A percentile compares a stretch with the other conserved stretches of the same genome.
These are phyloP conservation scores for Sarcodon aspratus DNA, from an alignment of 768 basidiomycete species.

Conservation along the genomic window DNA sequence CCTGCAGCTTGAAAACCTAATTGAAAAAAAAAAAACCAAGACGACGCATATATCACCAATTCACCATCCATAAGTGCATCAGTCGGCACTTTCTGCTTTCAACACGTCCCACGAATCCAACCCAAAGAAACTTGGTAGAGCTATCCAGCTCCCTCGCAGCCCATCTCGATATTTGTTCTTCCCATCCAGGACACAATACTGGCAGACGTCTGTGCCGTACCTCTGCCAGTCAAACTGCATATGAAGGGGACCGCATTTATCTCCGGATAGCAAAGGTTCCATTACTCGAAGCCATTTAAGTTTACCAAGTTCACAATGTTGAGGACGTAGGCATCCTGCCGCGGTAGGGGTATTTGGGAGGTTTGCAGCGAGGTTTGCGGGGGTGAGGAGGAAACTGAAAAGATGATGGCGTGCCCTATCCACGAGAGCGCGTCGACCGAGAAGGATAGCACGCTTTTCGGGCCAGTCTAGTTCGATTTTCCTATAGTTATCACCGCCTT, in stretches of 20 bases:
- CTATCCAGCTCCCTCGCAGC: not conserved
- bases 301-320: not conserved
- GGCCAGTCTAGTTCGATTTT: not conserved
- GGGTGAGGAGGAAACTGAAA: not conserved
- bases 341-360: not conserved
- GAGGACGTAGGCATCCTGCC: not conserved
- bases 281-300: not conserved
- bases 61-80: not conserved
- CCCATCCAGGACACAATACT: not conserved
- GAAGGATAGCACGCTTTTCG: not conserved
- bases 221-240: not conserved
- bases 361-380: not conserved
- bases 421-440: not conserved
- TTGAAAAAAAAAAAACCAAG: not conserved
- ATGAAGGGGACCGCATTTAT: not conserved
- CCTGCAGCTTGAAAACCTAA: not conserved
- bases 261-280: not conserved
- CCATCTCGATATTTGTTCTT: not conserved
- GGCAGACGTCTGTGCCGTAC: not conserved
- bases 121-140: not conserved
- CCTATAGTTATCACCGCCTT: not conserved
- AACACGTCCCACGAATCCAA: not conserved
- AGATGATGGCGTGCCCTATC: not conserved
- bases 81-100: not conserved
- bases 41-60: not conserved